phyloP scores from a whole-genome alignment of 768 basidiomycete genomes.

The Rhizopogon rudus region DNA sequence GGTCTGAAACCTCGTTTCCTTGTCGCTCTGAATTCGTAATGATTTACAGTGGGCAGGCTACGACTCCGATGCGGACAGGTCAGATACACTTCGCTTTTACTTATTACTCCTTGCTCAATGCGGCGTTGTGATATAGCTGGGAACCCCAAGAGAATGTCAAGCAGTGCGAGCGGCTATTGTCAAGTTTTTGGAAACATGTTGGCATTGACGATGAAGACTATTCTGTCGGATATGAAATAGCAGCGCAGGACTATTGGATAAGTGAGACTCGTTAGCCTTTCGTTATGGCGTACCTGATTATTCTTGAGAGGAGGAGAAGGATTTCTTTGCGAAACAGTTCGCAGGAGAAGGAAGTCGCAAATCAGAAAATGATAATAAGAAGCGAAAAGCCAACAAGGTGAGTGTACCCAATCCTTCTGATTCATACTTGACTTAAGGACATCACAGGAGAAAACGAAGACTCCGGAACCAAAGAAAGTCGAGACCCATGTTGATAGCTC shows the following conservation, averaged over 20 bases:
- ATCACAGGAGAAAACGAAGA: slow-evolving; percentile 14
- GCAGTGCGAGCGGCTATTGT: slow-evolving; percentile 51
- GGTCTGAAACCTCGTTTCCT: background rate
- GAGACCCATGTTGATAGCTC: slow-evolving; percentile 8
- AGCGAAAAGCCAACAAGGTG: slow-evolving; percentile 15
- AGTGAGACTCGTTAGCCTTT: slow-evolving; percentile 29
- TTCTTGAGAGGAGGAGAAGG: slow-evolving; percentile 34
- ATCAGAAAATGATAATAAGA: slow-evolving; percentile 10
- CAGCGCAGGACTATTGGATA: slow-evolving; percentile 53
- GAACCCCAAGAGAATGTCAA: slow-evolving; percentile 59
- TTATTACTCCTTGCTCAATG: background rate
- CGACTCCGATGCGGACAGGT: slow-evolving; percentile 53
- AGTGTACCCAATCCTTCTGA: background rate
- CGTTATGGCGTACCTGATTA: background rate
- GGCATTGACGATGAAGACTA: slow-evolving; percentile 57
- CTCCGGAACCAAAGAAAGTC: slow-evolving; percentile 3
- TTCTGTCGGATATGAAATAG: slow-evolving; percentile 35
- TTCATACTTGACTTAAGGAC: background rate
- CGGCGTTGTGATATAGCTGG: slow-evolving; percentile 45
- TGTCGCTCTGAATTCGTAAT: slow-evolving; percentile 3
- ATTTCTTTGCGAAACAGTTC: slow-evolving; percentile 27
- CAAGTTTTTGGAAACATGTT: slow-evolving; percentile 61
- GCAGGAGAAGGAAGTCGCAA: slow-evolving; percentile 13
- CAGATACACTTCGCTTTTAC: slow-evolving; percentile 6
- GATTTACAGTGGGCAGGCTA: slow-evolving; percentile 63